phyloP scores from a whole-genome alignment of 2,329 filamentous ascomycete species.

The Tothia fuscella region DNA sequence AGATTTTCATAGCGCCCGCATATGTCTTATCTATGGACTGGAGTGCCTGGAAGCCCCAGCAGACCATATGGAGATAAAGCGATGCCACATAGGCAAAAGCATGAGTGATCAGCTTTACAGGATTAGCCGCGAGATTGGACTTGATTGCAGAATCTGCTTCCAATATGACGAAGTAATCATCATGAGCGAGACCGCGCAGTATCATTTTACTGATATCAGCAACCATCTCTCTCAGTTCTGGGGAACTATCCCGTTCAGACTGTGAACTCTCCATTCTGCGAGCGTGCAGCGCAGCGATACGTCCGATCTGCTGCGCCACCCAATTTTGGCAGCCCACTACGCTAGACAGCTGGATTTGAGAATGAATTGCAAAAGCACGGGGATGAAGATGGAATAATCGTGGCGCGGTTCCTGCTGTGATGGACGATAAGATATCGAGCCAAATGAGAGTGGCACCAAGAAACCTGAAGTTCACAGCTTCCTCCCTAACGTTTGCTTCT shows the following conservation, averaged over 20 bases:
- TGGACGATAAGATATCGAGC: slow-evolving; percentile 1
- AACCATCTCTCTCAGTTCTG: too few species aligned
- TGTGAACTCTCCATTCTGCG: neutral
- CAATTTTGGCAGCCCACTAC: neutral
- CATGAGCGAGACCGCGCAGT: neutral
- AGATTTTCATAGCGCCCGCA: neutral
- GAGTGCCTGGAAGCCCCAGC: neutral
- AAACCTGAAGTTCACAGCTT: neutral
- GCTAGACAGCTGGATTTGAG: neutral
- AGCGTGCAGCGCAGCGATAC: neutral
- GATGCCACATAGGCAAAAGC: neutral
- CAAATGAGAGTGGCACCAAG: neutral
- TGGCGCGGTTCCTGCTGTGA: slow-evolving; percentile 1
- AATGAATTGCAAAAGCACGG: neutral
- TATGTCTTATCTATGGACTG: neutral
- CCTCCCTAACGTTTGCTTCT: neutral
- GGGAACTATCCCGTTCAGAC: neutral
- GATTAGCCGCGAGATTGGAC: too few species aligned
- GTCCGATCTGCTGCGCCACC: neutral
- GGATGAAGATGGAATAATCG: neutral
- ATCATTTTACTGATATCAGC: neutral
- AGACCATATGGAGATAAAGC: neutral
- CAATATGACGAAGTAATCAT: neutral
- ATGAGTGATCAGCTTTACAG: too few species aligned
- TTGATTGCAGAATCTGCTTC: neutral